Evolutionary conservation across 352 stramenopile species (phyloP).

Genomic region (Saprolegnia parasitica): DNA sequence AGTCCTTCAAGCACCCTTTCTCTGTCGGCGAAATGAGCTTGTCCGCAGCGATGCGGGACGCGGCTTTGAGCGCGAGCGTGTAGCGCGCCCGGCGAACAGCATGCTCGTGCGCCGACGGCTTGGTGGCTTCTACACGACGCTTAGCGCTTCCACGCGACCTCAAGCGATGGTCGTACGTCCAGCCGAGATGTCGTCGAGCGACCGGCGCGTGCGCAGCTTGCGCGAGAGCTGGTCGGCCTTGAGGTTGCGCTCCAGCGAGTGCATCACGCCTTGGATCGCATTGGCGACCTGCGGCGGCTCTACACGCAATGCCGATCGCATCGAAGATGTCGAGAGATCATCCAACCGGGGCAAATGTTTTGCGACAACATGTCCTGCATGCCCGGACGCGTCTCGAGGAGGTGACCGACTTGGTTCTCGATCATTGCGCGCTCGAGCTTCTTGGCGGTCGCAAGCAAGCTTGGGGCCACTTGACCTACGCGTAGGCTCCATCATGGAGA

Average conservation of each 20-base stretch:
- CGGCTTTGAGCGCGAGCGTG: constrained; percentile 73
- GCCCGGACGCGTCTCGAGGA: constrained; percentile 70
- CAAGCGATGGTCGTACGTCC: background rate
- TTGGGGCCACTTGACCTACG: constrained; percentile 45
- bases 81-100: constrained; percentile 55
- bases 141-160: background rate
- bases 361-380: constrained; percentile 75
- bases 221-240: constrained; percentile 63
- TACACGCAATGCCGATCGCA: background rate
- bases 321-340: background rate
- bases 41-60: constrained; percentile 68
- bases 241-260: constrained; percentile 66
- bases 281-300: constrained; percentile 30
- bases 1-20: constrained; percentile 75
- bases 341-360: constrained; percentile 59
- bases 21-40: constrained; percentile 73
- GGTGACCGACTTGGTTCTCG: constrained; percentile 74
- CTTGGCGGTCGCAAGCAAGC: constrained; percentile 65
- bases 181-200: constrained; percentile 48
- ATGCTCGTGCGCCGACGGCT: background rate
- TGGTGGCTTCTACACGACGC: background rate
- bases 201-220: constrained; percentile 64
- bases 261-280: constrained; percentile 59
- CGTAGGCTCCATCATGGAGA: too few relatives aligned
- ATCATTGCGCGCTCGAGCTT: constrained; percentile 72